These are phyloP conservation scores for Dactylis glomerata DNA, from an alignment of 176 grass and related monocot species.

Conservation along the genomic window DNA sequence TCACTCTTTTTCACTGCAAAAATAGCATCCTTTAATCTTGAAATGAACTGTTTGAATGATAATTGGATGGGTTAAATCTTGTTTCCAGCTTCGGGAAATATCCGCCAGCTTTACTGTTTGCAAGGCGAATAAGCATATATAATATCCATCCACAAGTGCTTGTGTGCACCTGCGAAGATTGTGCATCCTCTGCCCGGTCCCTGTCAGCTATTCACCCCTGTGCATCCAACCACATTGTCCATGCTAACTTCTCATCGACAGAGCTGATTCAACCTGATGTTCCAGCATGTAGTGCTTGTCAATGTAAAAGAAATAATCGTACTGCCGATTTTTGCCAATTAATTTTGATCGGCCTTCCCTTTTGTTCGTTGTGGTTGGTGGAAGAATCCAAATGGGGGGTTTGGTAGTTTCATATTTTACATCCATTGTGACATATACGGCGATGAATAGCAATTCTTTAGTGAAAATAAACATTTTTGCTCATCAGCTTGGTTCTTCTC, in stretches of 20 bases:
- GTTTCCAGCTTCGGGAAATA: conserved; percentile 82
- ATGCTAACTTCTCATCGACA: conserved; percentile 4
- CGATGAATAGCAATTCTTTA: neutral
- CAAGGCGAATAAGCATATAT: conserved; percentile 45
- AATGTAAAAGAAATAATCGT: conserved; percentile 30
- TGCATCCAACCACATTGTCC: neutral
- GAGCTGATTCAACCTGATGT: conserved; percentile 3
- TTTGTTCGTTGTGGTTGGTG: conserved; percentile 15
- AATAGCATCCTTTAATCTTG: neutral
- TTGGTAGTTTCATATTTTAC: conserved; percentile 14
- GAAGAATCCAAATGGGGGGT: neutral
- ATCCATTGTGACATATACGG: neutral
- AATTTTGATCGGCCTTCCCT: conserved; percentile 15
- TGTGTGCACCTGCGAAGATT: neutral
- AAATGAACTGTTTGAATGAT: neutral
- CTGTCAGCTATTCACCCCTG: neutral
- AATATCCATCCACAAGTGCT: neutral
- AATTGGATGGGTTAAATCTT: neutral
- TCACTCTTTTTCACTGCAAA: neutral
- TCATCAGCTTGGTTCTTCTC: neutral
- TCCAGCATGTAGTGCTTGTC: conserved; percentile 1
- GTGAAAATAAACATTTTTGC: conserved; percentile 21
- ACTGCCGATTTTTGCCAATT: conserved; percentile 17
- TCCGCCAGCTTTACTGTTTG: conserved; percentile 74
- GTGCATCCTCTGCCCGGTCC: conserved; percentile 23